Evolutionary conservation across 1,284 basidiomycete genomes (phyloP).

Genomic region (Baeospora myosura): DNA sequence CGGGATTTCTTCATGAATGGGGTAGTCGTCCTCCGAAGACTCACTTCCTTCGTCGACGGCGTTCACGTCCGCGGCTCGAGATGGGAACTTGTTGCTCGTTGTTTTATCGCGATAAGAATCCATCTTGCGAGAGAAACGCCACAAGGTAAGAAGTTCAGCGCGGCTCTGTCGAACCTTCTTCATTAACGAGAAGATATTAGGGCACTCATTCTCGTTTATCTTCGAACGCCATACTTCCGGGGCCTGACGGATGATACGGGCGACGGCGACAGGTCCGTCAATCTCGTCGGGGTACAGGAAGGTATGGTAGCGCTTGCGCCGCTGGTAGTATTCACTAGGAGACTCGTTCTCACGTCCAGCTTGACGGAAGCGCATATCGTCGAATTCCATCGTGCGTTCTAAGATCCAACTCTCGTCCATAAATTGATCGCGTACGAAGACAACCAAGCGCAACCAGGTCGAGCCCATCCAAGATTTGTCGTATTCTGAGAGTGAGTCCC

Average conservation of each 20-base stretch:
- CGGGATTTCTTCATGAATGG: neutral
- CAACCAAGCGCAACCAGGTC: too few relatives aligned
- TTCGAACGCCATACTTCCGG: conserved; percentile 3
- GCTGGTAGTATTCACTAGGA: conserved; percentile 10
- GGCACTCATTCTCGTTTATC: conserved; percentile 3
- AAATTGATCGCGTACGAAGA: neutral
- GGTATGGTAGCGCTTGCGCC: neutral
- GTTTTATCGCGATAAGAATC: too few relatives aligned
- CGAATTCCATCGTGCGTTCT: neutral
- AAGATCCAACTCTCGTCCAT: neutral
- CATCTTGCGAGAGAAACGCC: too few relatives aligned
- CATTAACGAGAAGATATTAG: neutral
- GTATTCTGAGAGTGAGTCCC: neutral
- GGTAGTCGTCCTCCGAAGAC: neutral
- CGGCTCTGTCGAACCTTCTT: too few relatives aligned
- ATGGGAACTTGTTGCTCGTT: neutral
- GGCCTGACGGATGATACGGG: conserved; percentile 1
- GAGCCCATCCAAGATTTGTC: too few relatives aligned
- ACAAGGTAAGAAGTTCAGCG: too few relatives aligned
- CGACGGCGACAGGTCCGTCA: conserved; percentile 1
- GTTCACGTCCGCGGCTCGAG: neutral
- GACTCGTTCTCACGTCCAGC: neutral
- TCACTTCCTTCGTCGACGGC: neutral
- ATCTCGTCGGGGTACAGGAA: conserved; percentile 8
- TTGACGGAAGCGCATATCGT: conserved; percentile 3